Evolutionary conservation across 2,329 filamentous ascomycete genomes (phyloP).

Genomic region (Macrophomina phaseolina): DNA sequence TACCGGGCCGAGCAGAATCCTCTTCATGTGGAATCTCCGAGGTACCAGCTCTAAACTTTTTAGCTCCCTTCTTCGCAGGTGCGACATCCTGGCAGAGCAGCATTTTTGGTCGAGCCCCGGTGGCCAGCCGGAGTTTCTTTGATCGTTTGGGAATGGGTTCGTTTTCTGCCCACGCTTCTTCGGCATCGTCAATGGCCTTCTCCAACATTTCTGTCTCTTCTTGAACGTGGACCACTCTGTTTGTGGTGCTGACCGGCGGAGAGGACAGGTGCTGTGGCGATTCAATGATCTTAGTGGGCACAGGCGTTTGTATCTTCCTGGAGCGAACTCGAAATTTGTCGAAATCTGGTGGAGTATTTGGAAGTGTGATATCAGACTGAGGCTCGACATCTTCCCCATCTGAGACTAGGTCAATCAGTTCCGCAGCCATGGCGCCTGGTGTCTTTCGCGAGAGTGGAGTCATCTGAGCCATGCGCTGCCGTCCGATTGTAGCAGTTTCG

Average conservation of each 20-base stretch:
- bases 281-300: constrained; percentile 35
- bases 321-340: background rate
- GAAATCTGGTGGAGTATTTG: constrained; percentile 16
- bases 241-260: constrained; percentile 44
- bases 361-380: constrained; percentile 22
- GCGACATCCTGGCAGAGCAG: constrained; percentile 50
- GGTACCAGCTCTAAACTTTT: background rate
- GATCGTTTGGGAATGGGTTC: constrained; percentile 33
- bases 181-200: constrained; percentile 27
- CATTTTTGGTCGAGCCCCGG: constrained; percentile 48
- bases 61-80: background rate
- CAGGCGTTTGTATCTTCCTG: background rate
- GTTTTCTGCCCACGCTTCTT: constrained; percentile 21
- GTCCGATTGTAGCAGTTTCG: background rate
- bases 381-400: constrained; percentile 16
- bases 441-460: background rate
- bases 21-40: background rate
- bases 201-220: constrained; percentile 2
- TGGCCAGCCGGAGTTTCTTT: constrained; percentile 47
- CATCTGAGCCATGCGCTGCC: background rate
- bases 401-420: constrained; percentile 22
- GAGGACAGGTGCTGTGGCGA: constrained; percentile 39
- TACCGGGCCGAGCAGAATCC: background rate
- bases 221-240: constrained; percentile 44
- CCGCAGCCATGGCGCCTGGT: background rate